Percentiles rank a stretch among this genome's conserved stretches.
Evolutionary conservation across 371 early-diverging fungal species (phyloP).

Genomic region (Smittium culicis): DNA sequence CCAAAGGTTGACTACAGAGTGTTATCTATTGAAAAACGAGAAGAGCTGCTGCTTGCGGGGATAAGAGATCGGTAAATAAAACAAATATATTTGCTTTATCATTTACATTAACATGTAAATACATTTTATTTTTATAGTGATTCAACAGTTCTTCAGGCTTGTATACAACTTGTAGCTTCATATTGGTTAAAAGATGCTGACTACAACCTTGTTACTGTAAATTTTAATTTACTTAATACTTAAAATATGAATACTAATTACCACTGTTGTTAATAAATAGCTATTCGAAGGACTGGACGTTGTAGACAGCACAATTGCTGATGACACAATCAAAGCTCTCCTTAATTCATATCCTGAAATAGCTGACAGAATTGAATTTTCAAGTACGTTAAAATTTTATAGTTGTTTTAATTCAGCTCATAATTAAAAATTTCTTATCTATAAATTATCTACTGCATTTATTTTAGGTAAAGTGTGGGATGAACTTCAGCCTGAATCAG

Average conservation of each 20-base stretch:
- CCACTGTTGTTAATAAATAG: too few species aligned
- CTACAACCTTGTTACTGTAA: constrained; percentile 50
- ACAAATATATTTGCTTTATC: too few species aligned
- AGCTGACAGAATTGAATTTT: constrained; percentile 34
- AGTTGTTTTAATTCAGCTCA: too few species aligned
- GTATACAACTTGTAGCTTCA: constrained; percentile 51
- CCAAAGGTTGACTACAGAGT: constrained; percentile 52
- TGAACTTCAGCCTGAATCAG: constrained; percentile 59
- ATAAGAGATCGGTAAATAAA: constrained; percentile 43
- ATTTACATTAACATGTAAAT: too few species aligned
- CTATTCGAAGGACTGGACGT: constrained; percentile 72
- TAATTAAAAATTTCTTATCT: too few species aligned
- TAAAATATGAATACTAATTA: too few species aligned
- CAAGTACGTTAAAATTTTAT: too few species aligned
- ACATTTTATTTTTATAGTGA: too few species aligned
- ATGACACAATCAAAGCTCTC: constrained; percentile 48
- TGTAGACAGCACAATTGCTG: constrained; percentile 49
- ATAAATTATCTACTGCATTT: too few species aligned
- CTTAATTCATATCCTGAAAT: constrained; percentile 51
- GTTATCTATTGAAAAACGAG: constrained; percentile 52
- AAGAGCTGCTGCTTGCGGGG: constrained; percentile 54
- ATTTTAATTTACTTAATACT: too few species aligned
- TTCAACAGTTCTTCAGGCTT: constrained; percentile 52
- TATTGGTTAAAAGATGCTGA: constrained; percentile 63
- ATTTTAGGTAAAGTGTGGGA: constrained; percentile 58